Conservation (phyloP, 805 yeast genomes). For the Ogataea philodendri region DNA sequence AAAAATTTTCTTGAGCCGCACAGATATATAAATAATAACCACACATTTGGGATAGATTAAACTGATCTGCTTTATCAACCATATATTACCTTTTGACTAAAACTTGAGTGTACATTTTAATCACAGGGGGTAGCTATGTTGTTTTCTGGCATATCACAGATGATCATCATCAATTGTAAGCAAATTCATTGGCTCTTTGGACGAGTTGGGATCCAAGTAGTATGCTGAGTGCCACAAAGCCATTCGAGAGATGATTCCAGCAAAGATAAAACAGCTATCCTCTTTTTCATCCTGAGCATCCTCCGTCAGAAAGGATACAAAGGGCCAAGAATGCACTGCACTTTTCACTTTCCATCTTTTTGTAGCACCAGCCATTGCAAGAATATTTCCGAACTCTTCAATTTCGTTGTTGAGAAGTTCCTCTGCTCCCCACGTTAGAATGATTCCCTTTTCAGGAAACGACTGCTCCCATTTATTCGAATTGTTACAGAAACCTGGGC, state of each 20-base stretch:
- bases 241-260: constrained; percentile 44
- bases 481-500: constrained; percentile 35
- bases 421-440: constrained; percentile 42
- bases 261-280: constrained; percentile 38
- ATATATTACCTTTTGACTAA: too few relatives aligned
- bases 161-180: constrained; percentile 35
- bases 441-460: constrained; percentile 41
- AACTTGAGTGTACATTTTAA: too few relatives aligned
- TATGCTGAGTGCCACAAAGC: constrained; percentile 38
- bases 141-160: constrained; percentile 19
- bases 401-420: constrained; percentile 42
- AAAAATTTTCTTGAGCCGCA: constrained; percentile 11
- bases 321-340: constrained; percentile 50
- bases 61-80: too few relatives aligned
- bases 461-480: constrained; percentile 39
- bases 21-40: neutral
- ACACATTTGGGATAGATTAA: too few relatives aligned
- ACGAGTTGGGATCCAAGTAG: constrained; percentile 26
- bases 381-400: constrained; percentile 30
- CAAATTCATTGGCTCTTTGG: constrained; percentile 34
- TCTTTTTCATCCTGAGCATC: constrained; percentile 43
- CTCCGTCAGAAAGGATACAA: constrained; percentile 40
- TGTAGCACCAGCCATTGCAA: constrained; percentile 32
- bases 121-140: too few relatives aligned
- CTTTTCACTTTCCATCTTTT: constrained; percentile 35